Base-by-base conservation (phyloP, 345 rosid species). In the Lepidium sativum region DNA sequence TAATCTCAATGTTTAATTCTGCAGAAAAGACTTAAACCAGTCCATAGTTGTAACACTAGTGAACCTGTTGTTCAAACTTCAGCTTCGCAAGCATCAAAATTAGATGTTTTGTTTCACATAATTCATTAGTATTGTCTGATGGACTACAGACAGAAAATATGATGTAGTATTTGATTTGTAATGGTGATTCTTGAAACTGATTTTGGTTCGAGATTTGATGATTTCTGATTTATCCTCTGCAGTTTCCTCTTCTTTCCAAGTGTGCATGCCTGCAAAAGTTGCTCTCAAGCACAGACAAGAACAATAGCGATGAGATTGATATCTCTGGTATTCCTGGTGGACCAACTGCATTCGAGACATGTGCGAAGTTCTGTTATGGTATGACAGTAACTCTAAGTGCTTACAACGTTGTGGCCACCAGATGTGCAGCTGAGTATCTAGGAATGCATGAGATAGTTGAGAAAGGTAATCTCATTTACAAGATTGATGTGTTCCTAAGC, bases 241-340 rank as follows among this genome's bases (percentile, higher is more conserved):
- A 91, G 97, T 91, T 91, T 73, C 97, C 97, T 60, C 91, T 91
- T 29, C 82, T 91, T 58, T 87, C 96, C 5, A 91, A 91, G 57
- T 74, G 92, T 60, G 82, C 82, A 14, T 70, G 60, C 60, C 67
- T 91, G 18, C 95, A 86, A 76, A 91, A 84, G 77, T 57, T 80
- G 51, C 85, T 82, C 21, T 75, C 80, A 43, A 62, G 65, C 42
- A 17, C 73, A 31, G 76, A 70, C 35, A 86, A 79, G 20, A 86
- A 82, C 45, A 82, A 68, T 4, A 31, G 51, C 27, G 64, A 82
- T 49, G 92, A 82, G 57, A 73, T 87, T 38, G 80, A 83, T 75
- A 68, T 87, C 67, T 81, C 86, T 4, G 81, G 79, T 68, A 83
- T 87, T 72, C 96, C 97, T 0, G 92, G 96, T 1, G 97, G 97